phyloP scores from a whole-genome alignment of 2,329 filamentous ascomycete species.

The Davidsoniella eucalypti region DNA sequence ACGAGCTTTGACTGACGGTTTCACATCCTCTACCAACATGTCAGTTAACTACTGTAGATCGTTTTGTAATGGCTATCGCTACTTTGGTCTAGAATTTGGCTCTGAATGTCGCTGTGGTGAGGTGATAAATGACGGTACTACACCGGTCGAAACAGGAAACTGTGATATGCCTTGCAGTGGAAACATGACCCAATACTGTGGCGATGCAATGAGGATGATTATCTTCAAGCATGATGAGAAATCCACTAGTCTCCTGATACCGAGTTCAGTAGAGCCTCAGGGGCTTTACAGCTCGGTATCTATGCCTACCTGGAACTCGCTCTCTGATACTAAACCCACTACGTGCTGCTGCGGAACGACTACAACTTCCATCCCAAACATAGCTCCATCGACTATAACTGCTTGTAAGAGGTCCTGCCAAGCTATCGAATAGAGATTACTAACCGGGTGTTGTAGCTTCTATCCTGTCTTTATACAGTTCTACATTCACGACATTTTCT shows the following conservation, averaged over 20 bases:
- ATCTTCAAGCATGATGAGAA: slow-evolving; percentile 15
- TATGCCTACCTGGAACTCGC: background rate
- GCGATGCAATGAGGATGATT: slow-evolving; percentile 20
- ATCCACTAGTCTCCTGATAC: too few relatives aligned
- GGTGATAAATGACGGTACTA: slow-evolving; percentile 19
- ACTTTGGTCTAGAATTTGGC: slow-evolving; percentile 18
- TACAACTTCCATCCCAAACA: background rate
- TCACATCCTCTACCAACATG: slow-evolving; percentile 20
- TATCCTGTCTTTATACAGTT: too few relatives aligned
- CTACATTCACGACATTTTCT: background rate
- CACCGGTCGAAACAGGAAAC: slow-evolving; percentile 18
- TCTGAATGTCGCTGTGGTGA: slow-evolving; percentile 1
- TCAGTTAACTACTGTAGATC: slow-evolving; percentile 20
- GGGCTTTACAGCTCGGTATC: background rate
- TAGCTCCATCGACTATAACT: slow-evolving; percentile 2
- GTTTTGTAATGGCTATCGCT: slow-evolving; percentile 19
- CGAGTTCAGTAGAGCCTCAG: background rate
- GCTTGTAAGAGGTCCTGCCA: background rate
- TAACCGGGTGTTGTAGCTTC: too few relatives aligned
- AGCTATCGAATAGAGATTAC: too few relatives aligned
- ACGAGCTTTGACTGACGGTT: slow-evolving; percentile 19
- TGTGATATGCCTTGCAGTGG: slow-evolving; percentile 22
- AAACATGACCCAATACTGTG: slow-evolving; percentile 21
- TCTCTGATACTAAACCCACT: background rate
- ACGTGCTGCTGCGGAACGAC: background rate